Evolutionary conservation across 768 basidiomycete genomes (phyloP).

Genomic region (Auriscalpium microsporum): DNA sequence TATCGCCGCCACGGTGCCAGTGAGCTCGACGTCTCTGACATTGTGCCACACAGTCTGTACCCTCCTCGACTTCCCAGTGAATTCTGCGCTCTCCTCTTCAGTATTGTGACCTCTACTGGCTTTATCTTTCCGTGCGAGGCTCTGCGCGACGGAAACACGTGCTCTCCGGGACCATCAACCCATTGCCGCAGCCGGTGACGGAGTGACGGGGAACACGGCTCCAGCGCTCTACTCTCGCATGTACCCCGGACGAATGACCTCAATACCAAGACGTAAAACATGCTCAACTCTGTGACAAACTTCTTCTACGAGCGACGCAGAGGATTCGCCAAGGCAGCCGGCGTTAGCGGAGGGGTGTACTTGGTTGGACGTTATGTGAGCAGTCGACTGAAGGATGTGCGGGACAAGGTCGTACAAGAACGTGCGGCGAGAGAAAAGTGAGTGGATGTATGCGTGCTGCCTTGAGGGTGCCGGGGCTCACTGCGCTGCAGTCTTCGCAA

Average conservation of each 20-base stretch:
- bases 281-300: constrained; percentile 36
- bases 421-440: constrained; percentile 61
- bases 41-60: too few species aligned
- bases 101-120: too few species aligned
- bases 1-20: too few species aligned
- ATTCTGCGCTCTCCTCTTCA: too few species aligned
- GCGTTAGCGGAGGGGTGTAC: constrained; percentile 55
- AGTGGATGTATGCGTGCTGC: constrained; percentile 22
- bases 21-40: too few species aligned
- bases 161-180: background rate
- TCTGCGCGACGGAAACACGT: background rate
- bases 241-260: constrained; percentile 1
- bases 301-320: constrained; percentile 43
- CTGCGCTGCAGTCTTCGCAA: constrained; percentile 45
- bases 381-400: constrained; percentile 57
- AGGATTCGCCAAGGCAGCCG: constrained; percentile 39
- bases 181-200: background rate
- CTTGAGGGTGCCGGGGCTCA: background rate
- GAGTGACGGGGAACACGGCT: too few species aligned
- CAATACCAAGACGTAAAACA: constrained; percentile 13
- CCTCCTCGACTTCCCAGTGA: too few species aligned
- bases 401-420: constrained; percentile 52
- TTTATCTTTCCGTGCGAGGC: constrained; percentile 1
- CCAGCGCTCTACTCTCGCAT: background rate
- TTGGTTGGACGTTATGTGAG: constrained; percentile 50